Evolutionary conservation across 108 stramenopile genomes (phyloP).

Genomic region (Nannochloropsis salina): DNA sequence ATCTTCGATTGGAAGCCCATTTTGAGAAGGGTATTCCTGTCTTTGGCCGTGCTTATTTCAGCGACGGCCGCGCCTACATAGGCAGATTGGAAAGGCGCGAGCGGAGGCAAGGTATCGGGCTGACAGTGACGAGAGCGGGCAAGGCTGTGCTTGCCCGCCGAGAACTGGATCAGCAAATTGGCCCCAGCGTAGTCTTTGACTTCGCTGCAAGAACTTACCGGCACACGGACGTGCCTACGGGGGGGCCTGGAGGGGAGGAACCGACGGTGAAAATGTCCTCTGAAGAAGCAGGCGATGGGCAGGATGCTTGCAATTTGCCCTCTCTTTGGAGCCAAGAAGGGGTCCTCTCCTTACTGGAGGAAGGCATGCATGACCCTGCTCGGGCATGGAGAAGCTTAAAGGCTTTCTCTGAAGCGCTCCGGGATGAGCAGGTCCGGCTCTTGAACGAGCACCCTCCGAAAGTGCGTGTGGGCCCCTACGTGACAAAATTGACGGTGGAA

Average conservation of each 20-base stretch:
- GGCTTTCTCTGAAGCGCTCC: neutral
- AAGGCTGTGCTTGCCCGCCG: neutral
- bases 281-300: neutral
- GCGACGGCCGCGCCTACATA: neutral
- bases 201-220: neutral
- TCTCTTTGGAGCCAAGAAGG: conserved; percentile 7
- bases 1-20: neutral
- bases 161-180: neutral
- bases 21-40: neutral
- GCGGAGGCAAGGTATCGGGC: neutral
- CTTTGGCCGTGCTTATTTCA: conserved; percentile 4
- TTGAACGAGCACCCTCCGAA: neutral
- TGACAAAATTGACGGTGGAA: neutral
- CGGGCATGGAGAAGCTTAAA: neutral
- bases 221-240: neutral
- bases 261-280: neutral
- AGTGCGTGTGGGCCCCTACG: neutral
- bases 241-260: neutral
- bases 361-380: neutral
- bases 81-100: neutral
- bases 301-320: neutral
- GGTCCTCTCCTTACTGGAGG: neutral
- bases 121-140: neutral
- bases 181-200: neutral
- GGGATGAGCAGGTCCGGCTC: neutral